Evolutionary conservation across 164 flowering plant genomes (phyloP).

Genomic region (Dillenia turbinata): DNA sequence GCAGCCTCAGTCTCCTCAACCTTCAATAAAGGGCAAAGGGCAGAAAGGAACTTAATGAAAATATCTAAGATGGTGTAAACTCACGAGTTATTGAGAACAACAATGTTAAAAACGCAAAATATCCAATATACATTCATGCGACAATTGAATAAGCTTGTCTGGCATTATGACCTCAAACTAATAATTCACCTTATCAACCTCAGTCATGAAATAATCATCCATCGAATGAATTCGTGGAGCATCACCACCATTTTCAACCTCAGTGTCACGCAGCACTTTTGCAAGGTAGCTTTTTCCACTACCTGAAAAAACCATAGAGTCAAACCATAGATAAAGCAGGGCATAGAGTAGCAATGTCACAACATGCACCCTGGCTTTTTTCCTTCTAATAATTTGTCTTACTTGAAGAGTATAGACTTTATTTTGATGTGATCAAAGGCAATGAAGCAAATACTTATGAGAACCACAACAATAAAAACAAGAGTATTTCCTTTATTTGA

Average conservation of each 20-base stretch:
- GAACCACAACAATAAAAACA: too few species aligned
- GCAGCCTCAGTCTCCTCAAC: constrained; percentile 64
- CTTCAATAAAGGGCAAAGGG: constrained; percentile 27
- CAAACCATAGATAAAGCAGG: too few species aligned
- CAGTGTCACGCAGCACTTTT: constrained; percentile 85
- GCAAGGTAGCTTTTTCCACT: constrained; percentile 98
- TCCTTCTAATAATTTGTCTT: neutral
- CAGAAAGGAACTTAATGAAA: too few species aligned
- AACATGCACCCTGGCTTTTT: neutral
- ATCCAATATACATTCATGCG: too few species aligned
- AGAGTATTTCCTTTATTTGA: too few species aligned
- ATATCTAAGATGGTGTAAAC: too few species aligned
- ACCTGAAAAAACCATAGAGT: constrained; percentile 32
- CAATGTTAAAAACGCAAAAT: too few species aligned
- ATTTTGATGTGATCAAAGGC: too few species aligned
- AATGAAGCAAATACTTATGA: too few species aligned
- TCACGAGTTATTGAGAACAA: too few species aligned
- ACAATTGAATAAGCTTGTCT: too few species aligned
- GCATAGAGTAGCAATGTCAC: neutral
- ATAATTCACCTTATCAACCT: constrained; percentile 83
- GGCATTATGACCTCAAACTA: neutral
- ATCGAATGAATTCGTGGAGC: constrained; percentile 94
- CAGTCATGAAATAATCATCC: constrained; percentile 99
- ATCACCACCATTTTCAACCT: constrained; percentile 86
- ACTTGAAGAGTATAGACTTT: too few species aligned